These are phyloP conservation scores for Kandelia obovata DNA, from an alignment of 345 rosid genomes.

Conservation along the genomic window DNA sequence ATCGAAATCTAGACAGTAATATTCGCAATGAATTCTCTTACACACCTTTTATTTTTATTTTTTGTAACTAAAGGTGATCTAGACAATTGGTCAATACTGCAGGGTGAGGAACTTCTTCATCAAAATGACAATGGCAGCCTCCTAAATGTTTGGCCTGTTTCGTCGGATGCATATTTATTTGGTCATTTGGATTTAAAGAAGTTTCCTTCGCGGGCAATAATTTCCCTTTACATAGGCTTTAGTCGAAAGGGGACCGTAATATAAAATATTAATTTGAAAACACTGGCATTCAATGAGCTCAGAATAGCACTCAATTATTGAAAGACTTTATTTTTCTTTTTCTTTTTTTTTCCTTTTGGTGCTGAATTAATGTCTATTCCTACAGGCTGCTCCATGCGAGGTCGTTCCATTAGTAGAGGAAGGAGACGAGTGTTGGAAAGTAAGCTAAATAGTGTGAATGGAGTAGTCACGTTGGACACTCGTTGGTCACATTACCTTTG, in stretches of 20 bases:
- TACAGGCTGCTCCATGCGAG: slow-evolving; percentile 41
- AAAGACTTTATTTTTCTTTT: slow-evolving; percentile 3
- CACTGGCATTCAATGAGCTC: slow-evolving; percentile 14
- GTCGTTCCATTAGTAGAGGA: slow-evolving; percentile 13
- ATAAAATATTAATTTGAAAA: not conserved
- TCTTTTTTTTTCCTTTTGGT: not conserved
- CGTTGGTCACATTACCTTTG: slow-evolving; percentile 28
- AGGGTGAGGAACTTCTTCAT: too few relatives aligned
- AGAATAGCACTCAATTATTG: slow-evolving; percentile 28
- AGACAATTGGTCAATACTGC: too few relatives aligned
- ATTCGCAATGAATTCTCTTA: too few relatives aligned
- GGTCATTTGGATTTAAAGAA: too few relatives aligned
- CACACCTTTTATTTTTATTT: too few relatives aligned
- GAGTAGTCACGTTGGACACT: slow-evolving; percentile 23
- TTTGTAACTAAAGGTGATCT: too few relatives aligned
- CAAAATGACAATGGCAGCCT: too few relatives aligned
- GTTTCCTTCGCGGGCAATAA: too few relatives aligned
- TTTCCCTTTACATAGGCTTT: not conserved
- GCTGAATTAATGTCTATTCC: slow-evolving; percentile 9
- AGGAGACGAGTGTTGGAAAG: slow-evolving; percentile 13
- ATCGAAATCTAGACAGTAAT: too few relatives aligned
- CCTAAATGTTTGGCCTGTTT: too few relatives aligned
- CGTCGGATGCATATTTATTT: too few relatives aligned
- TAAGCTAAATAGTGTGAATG: not conserved
- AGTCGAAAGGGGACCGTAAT: not conserved